A percentile compares a stretch with the other conserved stretches of the same genome.
Conservation (phyloP, 2,329 filamentous ascomycete species). For the Pseudopithomyces chartarum region DNA sequence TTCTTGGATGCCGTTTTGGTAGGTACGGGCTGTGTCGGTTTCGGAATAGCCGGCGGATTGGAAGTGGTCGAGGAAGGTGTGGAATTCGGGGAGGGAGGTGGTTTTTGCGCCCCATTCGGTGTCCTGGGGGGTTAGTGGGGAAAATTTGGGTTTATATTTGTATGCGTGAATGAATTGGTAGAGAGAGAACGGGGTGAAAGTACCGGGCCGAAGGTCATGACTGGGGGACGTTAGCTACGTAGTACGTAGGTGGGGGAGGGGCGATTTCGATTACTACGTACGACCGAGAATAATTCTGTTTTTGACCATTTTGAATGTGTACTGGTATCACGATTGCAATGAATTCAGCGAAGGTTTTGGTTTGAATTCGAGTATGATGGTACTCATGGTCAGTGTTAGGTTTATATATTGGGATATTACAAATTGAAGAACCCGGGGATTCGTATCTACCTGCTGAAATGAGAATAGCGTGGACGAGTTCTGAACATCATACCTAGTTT, state of each 20-base stretch:
- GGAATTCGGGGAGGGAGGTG: conserved; percentile 52
- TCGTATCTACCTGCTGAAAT: neutral
- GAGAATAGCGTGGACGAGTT: neutral
- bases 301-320: neutral
- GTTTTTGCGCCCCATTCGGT: conserved; percentile 66
- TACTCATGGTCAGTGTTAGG: neutral
- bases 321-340: neutral
- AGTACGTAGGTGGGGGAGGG: too few relatives aligned
- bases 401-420: neutral
- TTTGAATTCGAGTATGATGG: neutral
- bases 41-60: neutral
- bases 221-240: neutral
- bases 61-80: neutral
- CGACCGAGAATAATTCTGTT: conserved; percentile 5
- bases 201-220: conserved; percentile 6
- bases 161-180: too few relatives aligned
- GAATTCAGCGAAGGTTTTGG: neutral
- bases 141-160: too few relatives aligned
- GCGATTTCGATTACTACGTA: neutral
- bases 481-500: too few relatives aligned
- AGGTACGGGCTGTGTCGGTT: neutral
- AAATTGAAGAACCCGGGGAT: neutral
- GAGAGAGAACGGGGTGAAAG: neutral
- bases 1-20: neutral
- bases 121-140: neutral